Conservation (phyloP, 345 rosid species). For the Xanthoceras sorbifolium region DNA sequence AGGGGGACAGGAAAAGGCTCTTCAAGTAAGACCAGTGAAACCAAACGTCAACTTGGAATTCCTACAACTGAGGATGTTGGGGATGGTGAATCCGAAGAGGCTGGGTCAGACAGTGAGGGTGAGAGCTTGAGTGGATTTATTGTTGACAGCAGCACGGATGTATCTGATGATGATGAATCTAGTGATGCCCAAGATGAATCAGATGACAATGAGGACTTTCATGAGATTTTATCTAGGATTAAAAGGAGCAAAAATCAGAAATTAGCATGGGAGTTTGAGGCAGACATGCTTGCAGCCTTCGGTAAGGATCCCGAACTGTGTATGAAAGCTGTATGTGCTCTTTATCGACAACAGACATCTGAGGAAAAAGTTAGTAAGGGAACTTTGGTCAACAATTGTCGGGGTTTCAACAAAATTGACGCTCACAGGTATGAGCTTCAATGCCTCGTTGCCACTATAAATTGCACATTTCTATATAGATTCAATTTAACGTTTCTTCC, state of each 20-base stretch:
- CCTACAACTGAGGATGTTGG: constrained; percentile 37
- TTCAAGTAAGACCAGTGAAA: constrained; percentile 22
- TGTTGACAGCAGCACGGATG: constrained; percentile 39
- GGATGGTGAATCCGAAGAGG: constrained; percentile 43
- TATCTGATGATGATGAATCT: constrained; percentile 15
- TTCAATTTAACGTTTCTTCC: neutral
- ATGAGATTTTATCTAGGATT: constrained; percentile 42
- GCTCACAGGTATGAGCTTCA: constrained; percentile 51
- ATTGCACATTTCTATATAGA: neutral
- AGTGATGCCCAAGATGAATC: constrained; percentile 37
- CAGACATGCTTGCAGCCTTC: constrained; percentile 71
- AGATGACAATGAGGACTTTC: constrained; percentile 37
- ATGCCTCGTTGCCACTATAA: neutral
- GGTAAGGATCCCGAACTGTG: constrained; percentile 69
- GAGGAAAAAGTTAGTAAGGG: constrained; percentile 51
- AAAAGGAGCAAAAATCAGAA: constrained; percentile 50
- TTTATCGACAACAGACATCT: constrained; percentile 62
- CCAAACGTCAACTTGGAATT: constrained; percentile 30
- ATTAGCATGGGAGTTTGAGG: constrained; percentile 57
- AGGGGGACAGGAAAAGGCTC: constrained; percentile 8
- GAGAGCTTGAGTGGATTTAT: constrained; percentile 60
- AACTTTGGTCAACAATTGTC: constrained; percentile 41
- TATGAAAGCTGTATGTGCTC: constrained; percentile 83
- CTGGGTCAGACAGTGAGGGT: constrained; percentile 44
- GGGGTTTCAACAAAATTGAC: constrained; percentile 73